Evolutionary conservation across 768 basidiomycete species (phyloP).

Genomic region (Suillus weaverae): DNA sequence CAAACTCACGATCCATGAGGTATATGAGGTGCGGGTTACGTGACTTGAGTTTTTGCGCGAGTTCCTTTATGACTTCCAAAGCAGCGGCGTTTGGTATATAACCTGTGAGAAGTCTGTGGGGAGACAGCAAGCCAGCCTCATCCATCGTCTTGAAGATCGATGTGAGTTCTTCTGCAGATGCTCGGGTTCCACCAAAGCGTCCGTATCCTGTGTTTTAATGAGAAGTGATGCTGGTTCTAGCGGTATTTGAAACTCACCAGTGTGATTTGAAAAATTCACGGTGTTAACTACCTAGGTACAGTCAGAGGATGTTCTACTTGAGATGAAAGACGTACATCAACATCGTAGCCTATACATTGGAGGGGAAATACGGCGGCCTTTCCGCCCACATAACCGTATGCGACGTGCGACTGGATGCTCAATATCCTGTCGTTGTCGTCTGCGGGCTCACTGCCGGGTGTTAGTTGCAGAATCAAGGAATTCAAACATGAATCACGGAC

Average conservation of each 20-base stretch:
- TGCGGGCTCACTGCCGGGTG: background rate
- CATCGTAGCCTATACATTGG: conserved; percentile 90
- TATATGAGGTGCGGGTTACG: conserved; percentile 69
- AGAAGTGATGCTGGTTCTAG: background rate
- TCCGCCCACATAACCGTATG: conserved; percentile 90
- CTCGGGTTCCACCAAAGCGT: conserved; percentile 74
- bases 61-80: conserved; percentile 60
- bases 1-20: conserved; percentile 82
- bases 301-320: conserved; percentile 7
- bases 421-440: conserved; percentile 57
- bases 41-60: conserved; percentile 61
- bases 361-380: conserved; percentile 77
- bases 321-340: conserved; percentile 64
- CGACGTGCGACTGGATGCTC: conserved; percentile 92
- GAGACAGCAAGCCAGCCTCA: conserved; percentile 69
- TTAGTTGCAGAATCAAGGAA: background rate
- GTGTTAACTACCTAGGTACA: conserved; percentile 73
- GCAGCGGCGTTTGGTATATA: conserved; percentile 88
- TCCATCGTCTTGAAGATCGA: conserved; percentile 74
- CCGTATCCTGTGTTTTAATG: conserved; percentile 65
- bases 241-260: conserved; percentile 49
- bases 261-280: conserved; percentile 94
- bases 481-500: background rate
- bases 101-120: conserved; percentile 80
- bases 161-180: conserved; percentile 74